Base-by-base conservation (phyloP, 2,329 filamentous ascomycete species). In the Diaporthe citri region DNA sequence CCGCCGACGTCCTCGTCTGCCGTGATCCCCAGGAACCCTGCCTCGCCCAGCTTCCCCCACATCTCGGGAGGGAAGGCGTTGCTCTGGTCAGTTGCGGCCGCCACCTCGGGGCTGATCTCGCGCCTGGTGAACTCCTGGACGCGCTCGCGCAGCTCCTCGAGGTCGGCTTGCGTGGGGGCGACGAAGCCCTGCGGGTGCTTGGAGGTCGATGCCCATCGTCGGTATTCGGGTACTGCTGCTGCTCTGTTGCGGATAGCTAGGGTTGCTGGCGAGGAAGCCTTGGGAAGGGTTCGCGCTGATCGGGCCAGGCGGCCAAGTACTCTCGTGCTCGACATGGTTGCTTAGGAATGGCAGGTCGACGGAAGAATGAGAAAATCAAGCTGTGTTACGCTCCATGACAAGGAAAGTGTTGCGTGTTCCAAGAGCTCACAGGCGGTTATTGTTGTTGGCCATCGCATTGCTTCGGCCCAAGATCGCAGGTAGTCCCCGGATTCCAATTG, bases 41-140 rank as follows among this genome's bases (percentile, higher is more conserved):
- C 97, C 78, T 95, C 93, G 77, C 97, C 97, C 67, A 99, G 88
- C 86, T 98, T 98, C 83, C 89, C 88, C 97, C 97, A 99, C 93
- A 99, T 96, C 9, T 93, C 92, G 69, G 91, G 89, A 4, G 97
- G 97, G 83, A 99, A 99, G 66, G 91, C 92, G 88, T 98, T 98
- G 81, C 89, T 88, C 81, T 90, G 90, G 86, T 99, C 96, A n/a
- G 95, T 97, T 73, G 87, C 87, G 15, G 94, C 90, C 0, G 96
- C 97, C 20, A 98, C 86, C 78, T 95, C 93, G 82, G 95, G 94
- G 28, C 95, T 87, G 74, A 98, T 96, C 84, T 98, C 95, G 80
- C 96, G 92, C 76, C 94, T 92, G 31, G 94, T 92, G 81, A 99
- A 99, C 74, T 98, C 96, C 80, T 95, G 94, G 39, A 97, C 95